phyloP scores from a whole-genome alignment of 495 filamentous ascomycete genomes.

The Aspergillus ellipticus region DNA sequence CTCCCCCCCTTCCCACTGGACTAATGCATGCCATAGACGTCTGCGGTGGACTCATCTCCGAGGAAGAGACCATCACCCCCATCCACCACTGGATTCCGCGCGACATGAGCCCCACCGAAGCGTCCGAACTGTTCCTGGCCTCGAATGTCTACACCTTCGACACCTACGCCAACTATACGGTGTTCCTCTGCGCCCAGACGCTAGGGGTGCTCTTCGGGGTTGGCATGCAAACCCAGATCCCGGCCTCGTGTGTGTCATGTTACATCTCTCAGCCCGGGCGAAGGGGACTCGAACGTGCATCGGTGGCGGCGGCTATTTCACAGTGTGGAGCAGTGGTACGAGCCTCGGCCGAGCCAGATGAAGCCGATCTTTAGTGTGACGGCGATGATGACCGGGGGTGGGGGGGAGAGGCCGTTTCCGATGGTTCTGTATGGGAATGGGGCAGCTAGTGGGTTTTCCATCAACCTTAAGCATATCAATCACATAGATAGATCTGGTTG shows the following conservation, averaged over 20 bases:
- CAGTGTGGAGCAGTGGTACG: conserved; percentile 36
- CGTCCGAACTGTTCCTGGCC: conserved; percentile 24
- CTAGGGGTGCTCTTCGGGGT: conserved; percentile 32
- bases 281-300: conserved; percentile 20
- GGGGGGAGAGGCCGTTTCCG: conserved; percentile 24
- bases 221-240: neutral
- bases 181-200: conserved; percentile 38
- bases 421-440: conserved; percentile 39
- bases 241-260: conserved; percentile 17
- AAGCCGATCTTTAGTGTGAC: conserved; percentile 27
- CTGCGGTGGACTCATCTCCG: conserved; percentile 43
- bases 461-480: neutral
- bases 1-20: neutral
- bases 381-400: conserved; percentile 11
- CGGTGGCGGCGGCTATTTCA: conserved; percentile 36
- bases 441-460: conserved; percentile 28
- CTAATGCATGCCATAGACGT: conserved; percentile 22
- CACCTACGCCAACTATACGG: conserved; percentile 40
- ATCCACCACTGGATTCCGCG: conserved; percentile 31
- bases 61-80: conserved; percentile 36
- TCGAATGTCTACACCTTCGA: conserved; percentile 27
- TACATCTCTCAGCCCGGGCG: conserved; percentile 19
- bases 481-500: no score
- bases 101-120: conserved; percentile 25
- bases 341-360: conserved; percentile 38